Evolutionary conservation across 2,329 filamentous ascomycete species (phyloP).

Genomic region (Podosphaera fusca): DNA sequence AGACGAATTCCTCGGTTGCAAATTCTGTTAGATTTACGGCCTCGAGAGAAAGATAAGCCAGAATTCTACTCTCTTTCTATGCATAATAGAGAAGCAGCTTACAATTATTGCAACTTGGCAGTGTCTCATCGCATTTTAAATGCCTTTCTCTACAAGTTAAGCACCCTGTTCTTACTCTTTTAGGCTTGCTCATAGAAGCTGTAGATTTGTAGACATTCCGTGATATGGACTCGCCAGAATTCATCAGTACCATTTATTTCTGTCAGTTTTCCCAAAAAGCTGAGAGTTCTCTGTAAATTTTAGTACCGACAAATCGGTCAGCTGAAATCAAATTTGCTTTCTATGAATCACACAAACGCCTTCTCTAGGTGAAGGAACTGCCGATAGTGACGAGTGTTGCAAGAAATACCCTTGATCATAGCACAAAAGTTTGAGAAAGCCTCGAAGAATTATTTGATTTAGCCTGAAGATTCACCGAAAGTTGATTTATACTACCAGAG

Average conservation of each 20-base stretch:
- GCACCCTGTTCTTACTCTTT: conserved; percentile 71
- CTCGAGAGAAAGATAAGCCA: conserved; percentile 18
- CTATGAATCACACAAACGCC: background rate
- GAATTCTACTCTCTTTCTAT: conserved; percentile 8
- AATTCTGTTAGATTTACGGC: conserved; percentile 61
- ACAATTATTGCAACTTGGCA: conserved; percentile 15
- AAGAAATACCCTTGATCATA: background rate
- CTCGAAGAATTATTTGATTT: background rate
- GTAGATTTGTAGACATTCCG: conserved; percentile 5
- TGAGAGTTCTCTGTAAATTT: background rate
- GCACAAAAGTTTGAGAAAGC: background rate
- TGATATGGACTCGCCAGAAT: background rate
- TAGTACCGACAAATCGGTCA: background rate
- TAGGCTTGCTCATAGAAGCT: conserved; percentile 33
- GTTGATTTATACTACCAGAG: background rate
- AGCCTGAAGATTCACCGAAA: background rate
- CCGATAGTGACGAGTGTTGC: background rate
- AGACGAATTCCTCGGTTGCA: conserved; percentile 73
- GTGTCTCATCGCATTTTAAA: conserved; percentile 67
- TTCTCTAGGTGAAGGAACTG: background rate
- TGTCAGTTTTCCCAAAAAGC: background rate
- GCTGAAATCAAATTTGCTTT: background rate
- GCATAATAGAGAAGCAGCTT: conserved; percentile 20
- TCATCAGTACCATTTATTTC: background rate
- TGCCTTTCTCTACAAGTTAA: conserved; percentile 76